Evolutionary conservation across 176 grass and related monocot genomes (phyloP), one percentile per base, ranked within the genome.

Genomic region (Aechmea fasciata): DNA sequence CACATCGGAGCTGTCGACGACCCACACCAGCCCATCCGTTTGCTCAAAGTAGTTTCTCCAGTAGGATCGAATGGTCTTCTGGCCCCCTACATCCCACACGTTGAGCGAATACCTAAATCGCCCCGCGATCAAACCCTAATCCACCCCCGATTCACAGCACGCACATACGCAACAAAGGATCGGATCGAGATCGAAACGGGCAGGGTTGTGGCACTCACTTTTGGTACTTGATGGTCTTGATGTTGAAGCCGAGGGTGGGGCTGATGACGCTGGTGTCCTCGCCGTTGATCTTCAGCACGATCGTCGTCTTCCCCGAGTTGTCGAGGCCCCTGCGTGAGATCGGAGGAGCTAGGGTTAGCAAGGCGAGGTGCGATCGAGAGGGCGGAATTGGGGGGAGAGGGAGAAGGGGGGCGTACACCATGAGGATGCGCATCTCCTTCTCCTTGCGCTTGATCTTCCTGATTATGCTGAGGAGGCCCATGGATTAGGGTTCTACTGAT

Each of bases 41-140:
- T 96, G 89, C 77, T 96, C 93, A 71, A 96, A 96, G 69, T 96
- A 92, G 84, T 96, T 96, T 53, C 88, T 82, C 93, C 93, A 96
- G 63, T 91, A 91, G 17, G 92, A 89, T 8, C 92, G 66, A 64
- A 96, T 91, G 10, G 88, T 89, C 85, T 96, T 96, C 75, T 96
- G 92, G 18, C 92, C 92, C 28, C 92, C 92, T 24, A 91, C 79
- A 66, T 96, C 92, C 91, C 92, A 96, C 65, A 92, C 85, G 50
- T 96, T 96, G 55, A 96, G 81, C 6, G 86, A 81, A 71, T 90
- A 96, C 65, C 89, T 92, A 66, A 47, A 14, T 18, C 13, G 18
- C 13, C 14, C 10, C 54, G 54, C 14, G 19, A 59, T 59, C n/a
- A 18, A 13, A 59, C 14, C 19, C 54, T 17, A 17, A 59, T 59